Evolutionary conservation across 2,329 filamentous ascomycete genomes (phyloP).

Genomic region (Thelonectria discophora): DNA sequence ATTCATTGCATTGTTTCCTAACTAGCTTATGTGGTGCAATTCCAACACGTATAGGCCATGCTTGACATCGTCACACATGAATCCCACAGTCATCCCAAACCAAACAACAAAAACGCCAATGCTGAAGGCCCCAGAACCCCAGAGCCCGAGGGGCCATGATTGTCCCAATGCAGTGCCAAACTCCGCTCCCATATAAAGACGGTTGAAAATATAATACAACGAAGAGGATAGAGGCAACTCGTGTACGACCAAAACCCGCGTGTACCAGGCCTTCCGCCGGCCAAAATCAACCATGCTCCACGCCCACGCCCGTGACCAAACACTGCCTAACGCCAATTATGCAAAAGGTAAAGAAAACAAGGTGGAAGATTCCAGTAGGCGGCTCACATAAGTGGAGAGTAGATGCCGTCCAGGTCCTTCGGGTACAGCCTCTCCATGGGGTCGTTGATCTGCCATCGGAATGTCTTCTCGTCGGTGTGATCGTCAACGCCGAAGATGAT

Average conservation of each 20-base stretch:
- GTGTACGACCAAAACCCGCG: constrained; percentile 22
- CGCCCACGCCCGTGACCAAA: constrained; percentile 27
- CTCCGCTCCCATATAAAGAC: constrained; percentile 31
- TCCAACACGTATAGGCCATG: constrained; percentile 5
- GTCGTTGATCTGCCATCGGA: constrained; percentile 49
- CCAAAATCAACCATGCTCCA: constrained; percentile 31
- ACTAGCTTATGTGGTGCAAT: constrained; percentile 1
- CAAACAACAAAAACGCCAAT: constrained; percentile 12
- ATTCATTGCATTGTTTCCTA: constrained; percentile 16
- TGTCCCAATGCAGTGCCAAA: constrained; percentile 22
- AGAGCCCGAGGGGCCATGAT: background rate
- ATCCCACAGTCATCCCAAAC: constrained; percentile 8
- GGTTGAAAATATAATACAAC: constrained; percentile 31
- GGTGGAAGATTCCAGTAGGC: background rate
- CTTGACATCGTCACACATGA: constrained; percentile 28
- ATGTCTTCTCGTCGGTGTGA: constrained; percentile 40
- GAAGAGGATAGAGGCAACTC: constrained; percentile 21
- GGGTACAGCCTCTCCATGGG: constrained; percentile 49
- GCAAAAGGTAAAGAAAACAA: constrained; percentile 21
- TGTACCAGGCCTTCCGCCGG: constrained; percentile 15
- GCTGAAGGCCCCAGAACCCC: background rate
- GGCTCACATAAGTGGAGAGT: constrained; percentile 41
- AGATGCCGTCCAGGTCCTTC: constrained; percentile 51
- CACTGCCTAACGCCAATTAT: constrained; percentile 34
- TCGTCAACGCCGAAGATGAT: constrained; percentile 43